Base-by-base conservation (phyloP, 2,329 filamentous ascomycete genomes). In the Stagonosporopsis chrysanthemi region DNA sequence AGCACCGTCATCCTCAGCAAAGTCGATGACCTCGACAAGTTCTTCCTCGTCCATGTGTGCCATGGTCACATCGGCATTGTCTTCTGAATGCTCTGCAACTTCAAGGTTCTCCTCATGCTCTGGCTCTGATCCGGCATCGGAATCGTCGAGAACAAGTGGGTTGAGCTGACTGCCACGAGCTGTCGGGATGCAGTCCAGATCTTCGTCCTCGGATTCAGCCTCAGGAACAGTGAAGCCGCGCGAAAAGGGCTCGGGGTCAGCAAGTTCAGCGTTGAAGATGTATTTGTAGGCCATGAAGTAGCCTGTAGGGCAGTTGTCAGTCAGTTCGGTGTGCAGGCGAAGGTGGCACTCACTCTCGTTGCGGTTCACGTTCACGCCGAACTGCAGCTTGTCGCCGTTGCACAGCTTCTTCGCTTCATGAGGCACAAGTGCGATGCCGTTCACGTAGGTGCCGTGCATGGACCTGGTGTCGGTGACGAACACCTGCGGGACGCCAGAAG, bases 401-500 rank as follows among this genome's bases (percentile, higher is more conserved):
- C 57, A 59, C 39, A 78, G 61, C 31, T 58, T 58, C 23, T 64
- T 53, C 8, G 69, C 62, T 14, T 47, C 62, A 17, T 69, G 51
- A n/a, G 67, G 58, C 2, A 61, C 38, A 6, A 79, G 64, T 33
- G 49, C 56, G 8, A 53, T 65, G 33, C 79, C 78, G 63, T 87
- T 85, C 45, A 88, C 61, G 56, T 74, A 81, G 17, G 86, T 88
- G 28, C 86, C 86, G 68, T 89, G 86, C 80, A 87, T 86, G 8
- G 86, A 88, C 31, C 79, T 80, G 17, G 77, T 76, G 66, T 89
- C 86, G 56, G 74, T 76, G 58, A 89, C 77, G 48, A 77, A 81
- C 42, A 86, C 72, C 8, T 57, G 58, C 24, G 70, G 64, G 11
- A 45, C 35, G 26, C 66, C 63, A 31, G 49, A 47, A 50, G 28